Base-by-base conservation (phyloP, 495 filamentous ascomycete species). In the Lepraria neglecta region DNA sequence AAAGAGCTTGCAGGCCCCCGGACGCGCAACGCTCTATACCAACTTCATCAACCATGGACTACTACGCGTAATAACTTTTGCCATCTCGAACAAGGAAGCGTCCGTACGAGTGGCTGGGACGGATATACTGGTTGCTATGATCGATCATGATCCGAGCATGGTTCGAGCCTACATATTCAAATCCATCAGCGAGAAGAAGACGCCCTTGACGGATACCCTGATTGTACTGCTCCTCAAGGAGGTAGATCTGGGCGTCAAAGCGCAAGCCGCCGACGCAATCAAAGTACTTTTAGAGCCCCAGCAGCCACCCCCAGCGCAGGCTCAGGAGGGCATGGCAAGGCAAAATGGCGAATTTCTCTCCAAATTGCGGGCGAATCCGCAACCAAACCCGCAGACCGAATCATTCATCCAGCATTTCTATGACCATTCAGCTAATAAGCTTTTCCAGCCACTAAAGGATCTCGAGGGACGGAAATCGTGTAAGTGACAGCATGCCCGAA, bases 91-190 rank as follows among this genome's bases (percentile, higher is more conserved):
- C 68, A 76, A 79, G 48, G 92, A 96, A 64, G 88, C 92, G 24
- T 78, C 87, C 0, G 87, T 96, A 61, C 83, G 94, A 63, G 90
- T 96, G 27, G 95, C 91, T 0, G 95, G 92, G 3, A 97, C 92
- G 15, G 94, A 98, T 68, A 88, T 98, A 46, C 73, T 98, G 54
- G 89, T 96, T 1, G 89, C 91, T 7, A 84, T 98, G 74, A 92
- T 98, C 63, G 94, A 98, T 68, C 91, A 97, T 69, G 95, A 97
- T 68, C 88, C 94, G 4, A 80, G 86, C 60, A 89, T 97, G 89
- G 92, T 97, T 73, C 87, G 94, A 46, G 82, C 85, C 40, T 92
- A 92, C 61, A 95, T 97, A 68, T 91, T 94, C 71, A 89, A 90
- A 57, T 87, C 94, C 56, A 87, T 96, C 58, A 87, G 86, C 61